These are phyloP conservation scores for Datura wrightii DNA, from an alignment of 257 asterid species.

Conservation along the genomic window DNA sequence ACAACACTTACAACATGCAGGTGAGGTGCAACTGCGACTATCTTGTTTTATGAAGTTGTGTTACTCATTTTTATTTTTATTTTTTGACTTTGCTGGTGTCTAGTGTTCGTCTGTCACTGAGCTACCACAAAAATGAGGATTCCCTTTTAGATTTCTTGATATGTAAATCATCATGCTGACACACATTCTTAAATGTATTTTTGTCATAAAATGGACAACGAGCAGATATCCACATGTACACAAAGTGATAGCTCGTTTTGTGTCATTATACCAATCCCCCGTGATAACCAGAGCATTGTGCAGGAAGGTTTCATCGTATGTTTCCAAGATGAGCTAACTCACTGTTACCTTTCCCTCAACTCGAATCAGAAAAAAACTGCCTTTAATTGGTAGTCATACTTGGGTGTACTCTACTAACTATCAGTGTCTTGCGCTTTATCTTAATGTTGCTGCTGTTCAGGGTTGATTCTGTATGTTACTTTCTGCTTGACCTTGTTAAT, in stretches of 20 bases:
- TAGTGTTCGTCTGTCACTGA: neutral
- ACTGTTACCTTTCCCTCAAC: neutral
- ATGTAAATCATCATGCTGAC: constrained; percentile 1
- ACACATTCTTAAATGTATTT: neutral
- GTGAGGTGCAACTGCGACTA: constrained; percentile 44
- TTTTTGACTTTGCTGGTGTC: neutral
- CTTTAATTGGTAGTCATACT: constrained; percentile 1
- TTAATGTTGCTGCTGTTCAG: constrained; percentile 9
- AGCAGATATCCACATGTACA: constrained; percentile 1
- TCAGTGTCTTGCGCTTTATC: neutral
- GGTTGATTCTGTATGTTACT: constrained; percentile 18
- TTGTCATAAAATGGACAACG: neutral
- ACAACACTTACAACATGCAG: constrained; percentile 75
- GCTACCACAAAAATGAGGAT: constrained; percentile 5
- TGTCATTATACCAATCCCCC: neutral
- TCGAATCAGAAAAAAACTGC: neutral
- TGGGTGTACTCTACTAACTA: constrained; percentile 3
- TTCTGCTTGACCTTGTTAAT: neutral
- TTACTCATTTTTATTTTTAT: neutral
- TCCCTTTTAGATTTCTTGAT: neutral
- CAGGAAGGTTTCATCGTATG: neutral
- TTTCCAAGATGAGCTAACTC: constrained; percentile 5
- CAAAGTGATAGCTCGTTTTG: neutral
- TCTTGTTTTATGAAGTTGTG: neutral
- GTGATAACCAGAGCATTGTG: constrained; percentile 17